These are phyloP conservation scores for Dimargaris xerosporica DNA, from an alignment of 192 early-diverging fungal species.

Conservation along the genomic window DNA sequence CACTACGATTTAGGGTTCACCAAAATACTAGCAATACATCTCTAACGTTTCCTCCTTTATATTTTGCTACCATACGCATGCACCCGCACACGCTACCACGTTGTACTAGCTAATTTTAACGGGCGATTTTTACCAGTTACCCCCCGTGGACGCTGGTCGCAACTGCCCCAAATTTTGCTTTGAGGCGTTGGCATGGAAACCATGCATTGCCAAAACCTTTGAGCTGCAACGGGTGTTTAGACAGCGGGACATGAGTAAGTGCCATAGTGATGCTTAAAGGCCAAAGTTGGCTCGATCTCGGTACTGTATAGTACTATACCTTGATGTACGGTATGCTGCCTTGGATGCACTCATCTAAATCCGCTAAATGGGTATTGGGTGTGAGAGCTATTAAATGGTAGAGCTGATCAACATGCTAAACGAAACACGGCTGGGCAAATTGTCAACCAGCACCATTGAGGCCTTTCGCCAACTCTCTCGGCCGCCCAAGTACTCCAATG, in stretches of 20 bases:
- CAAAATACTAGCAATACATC: too few relatives aligned
- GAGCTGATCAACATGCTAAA: slow-evolving; percentile 69
- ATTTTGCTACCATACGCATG: too few relatives aligned
- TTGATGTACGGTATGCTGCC: too few relatives aligned
- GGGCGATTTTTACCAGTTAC: slow-evolving; percentile 72
- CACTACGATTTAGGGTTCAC: too few relatives aligned
- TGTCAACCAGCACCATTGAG: slow-evolving; percentile 35
- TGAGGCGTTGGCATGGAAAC: slow-evolving; percentile 40
- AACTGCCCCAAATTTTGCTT: slow-evolving; percentile 38
- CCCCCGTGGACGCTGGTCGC: slow-evolving; percentile 33
- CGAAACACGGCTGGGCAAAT: slow-evolving; percentile 60
- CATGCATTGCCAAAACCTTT: slow-evolving; percentile 33
- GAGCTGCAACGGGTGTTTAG: slow-evolving; percentile 68
- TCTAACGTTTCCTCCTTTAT: too few relatives aligned
- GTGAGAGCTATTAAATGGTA: not conserved
- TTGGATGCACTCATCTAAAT: too few relatives aligned
- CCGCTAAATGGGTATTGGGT: too few relatives aligned
- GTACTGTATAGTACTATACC: too few relatives aligned
- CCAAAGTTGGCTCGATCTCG: too few relatives aligned
- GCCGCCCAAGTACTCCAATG: slow-evolving; percentile 33
- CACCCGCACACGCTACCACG: too few relatives aligned
- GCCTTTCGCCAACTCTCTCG: slow-evolving; percentile 34
- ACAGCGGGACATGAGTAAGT: slow-evolving; percentile 47
- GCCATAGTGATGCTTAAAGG: too few relatives aligned
- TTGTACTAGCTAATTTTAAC: slow-evolving; percentile 34